These are phyloP conservation scores for Cystobasidium onofrii DNA, from an alignment of 768 basidiomycete genomes.

Conservation along the genomic window DNA sequence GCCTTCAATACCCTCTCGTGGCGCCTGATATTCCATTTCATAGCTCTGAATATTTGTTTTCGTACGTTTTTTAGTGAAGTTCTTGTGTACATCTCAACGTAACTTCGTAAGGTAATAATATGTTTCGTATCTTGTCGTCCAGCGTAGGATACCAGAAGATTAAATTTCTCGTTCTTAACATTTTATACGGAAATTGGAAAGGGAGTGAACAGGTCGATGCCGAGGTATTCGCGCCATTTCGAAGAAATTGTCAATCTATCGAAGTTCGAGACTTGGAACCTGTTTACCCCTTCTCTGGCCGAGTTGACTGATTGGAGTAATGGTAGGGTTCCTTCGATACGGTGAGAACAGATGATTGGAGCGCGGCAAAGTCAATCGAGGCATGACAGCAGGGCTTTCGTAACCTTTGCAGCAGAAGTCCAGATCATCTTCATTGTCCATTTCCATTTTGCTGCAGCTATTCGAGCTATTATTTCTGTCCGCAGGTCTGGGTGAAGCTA, in stretches of 20 bases:
- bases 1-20: too few species aligned
- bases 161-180: too few species aligned
- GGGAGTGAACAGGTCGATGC: too few species aligned
- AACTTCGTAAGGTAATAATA: not conserved
- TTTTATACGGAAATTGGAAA: too few species aligned
- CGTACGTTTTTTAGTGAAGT: too few species aligned
- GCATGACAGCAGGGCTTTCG: not conserved
- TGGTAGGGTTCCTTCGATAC: not conserved
- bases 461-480: not conserved
- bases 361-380: not conserved
- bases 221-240: not conserved
- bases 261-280: not conserved
- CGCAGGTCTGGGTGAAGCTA: not conserved
- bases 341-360: not conserved
- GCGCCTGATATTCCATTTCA: too few species aligned
- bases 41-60: too few species aligned
- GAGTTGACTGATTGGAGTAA: not conserved
- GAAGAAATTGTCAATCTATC: not conserved
- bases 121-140: not conserved
- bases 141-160: not conserved
- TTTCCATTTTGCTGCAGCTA: not conserved
- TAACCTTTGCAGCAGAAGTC: conserved; percentile 29
- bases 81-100: too few species aligned
- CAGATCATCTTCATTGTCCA: conserved; percentile 9
- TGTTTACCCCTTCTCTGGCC: conserved; percentile 6